These are phyloP conservation scores for Ustilago xerochloae DNA, from an alignment of 1,284 basidiomycete genomes.

Conservation along the genomic window DNA sequence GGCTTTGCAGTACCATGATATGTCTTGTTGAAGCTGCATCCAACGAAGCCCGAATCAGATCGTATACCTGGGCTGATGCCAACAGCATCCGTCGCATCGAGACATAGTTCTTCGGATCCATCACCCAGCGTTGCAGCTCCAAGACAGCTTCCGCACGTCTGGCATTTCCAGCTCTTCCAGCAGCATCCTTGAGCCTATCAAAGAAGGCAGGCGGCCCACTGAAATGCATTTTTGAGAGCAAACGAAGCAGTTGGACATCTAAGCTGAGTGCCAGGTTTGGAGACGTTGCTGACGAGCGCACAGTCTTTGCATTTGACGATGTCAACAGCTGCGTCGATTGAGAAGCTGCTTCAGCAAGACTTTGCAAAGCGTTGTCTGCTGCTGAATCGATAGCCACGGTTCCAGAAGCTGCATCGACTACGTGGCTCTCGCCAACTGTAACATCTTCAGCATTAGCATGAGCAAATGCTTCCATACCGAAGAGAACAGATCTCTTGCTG, in stretches of 20 bases:
- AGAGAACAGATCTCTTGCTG: conserved; percentile 6
- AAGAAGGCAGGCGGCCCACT: conserved; percentile 21
- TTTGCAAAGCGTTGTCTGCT: conserved; percentile 7
- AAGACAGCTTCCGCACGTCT: conserved; percentile 14
- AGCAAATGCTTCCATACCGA: conserved; percentile 8
- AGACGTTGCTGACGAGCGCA: background rate
- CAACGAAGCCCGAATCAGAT: conserved; percentile 6
- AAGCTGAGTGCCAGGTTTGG: conserved; percentile 6
- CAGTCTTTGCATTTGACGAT: background rate
- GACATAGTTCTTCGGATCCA: conserved; percentile 2
- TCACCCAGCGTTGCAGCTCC: conserved; percentile 9
- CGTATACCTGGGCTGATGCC: conserved; percentile 9
- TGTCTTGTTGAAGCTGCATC: background rate
- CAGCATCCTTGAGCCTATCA: conserved; percentile 16
- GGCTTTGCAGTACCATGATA: conserved; percentile 10
- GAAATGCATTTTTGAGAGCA: conserved; percentile 20
- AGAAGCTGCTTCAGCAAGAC: background rate
- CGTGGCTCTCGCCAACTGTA: conserved; percentile 2
- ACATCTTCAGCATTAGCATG: conserved; percentile 10
- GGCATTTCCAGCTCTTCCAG: conserved; percentile 7
- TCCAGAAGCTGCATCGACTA: conserved; percentile 4
- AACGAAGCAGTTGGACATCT: conserved; percentile 16
- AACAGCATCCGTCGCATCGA: conserved; percentile 16
- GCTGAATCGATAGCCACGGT: conserved; percentile 8
- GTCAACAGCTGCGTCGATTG: conserved; percentile 1